Percentiles rank a stretch among this genome's conserved stretches.
These are phyloP conservation scores for Daedalea quercina DNA, from an alignment of 768 basidiomycete genomes.

Conservation along the genomic window DNA sequence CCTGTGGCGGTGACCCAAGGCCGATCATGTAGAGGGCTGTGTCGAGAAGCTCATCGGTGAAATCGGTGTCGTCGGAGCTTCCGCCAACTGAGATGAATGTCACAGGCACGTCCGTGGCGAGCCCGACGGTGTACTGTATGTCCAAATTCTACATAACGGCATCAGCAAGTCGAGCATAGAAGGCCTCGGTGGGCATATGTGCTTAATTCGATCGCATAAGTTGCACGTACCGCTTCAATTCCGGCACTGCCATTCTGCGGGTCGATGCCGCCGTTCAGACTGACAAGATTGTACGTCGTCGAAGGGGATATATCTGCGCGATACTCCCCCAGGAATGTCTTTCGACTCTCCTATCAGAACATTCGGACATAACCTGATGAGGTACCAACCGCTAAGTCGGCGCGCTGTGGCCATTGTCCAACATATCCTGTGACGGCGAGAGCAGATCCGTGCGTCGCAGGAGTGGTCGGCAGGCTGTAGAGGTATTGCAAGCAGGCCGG, in stretches of 20 bases:
- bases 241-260: constrained; percentile 24
- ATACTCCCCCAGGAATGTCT: constrained; percentile 37
- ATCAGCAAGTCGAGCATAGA: no score
- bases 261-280: constrained; percentile 47
- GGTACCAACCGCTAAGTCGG: constrained; percentile 19
- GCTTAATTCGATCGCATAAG: no score
- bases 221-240: not conserved
- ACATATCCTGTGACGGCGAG: constrained; percentile 28
- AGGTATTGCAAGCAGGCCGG: constrained; percentile 27
- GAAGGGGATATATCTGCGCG: constrained; percentile 14
- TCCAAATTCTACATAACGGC: not conserved
- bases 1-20: constrained; percentile 40
- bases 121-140: constrained; percentile 20
- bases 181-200: no score
- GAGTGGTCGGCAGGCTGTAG: constrained; percentile 29
- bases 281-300: constrained; percentile 12
- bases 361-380: no score
- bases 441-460: constrained; percentile 15
- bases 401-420: constrained; percentile 23
- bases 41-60: constrained; percentile 21
- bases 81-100: constrained; percentile 40
- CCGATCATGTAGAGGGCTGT: constrained; percentile 53
- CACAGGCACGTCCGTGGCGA: constrained; percentile 46
- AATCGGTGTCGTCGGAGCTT: constrained; percentile 14
- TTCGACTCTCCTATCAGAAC: not conserved